These are phyloP conservation scores for Cajanus cajan DNA, from an alignment of 306 rosid genomes.

Conservation along the genomic window DNA sequence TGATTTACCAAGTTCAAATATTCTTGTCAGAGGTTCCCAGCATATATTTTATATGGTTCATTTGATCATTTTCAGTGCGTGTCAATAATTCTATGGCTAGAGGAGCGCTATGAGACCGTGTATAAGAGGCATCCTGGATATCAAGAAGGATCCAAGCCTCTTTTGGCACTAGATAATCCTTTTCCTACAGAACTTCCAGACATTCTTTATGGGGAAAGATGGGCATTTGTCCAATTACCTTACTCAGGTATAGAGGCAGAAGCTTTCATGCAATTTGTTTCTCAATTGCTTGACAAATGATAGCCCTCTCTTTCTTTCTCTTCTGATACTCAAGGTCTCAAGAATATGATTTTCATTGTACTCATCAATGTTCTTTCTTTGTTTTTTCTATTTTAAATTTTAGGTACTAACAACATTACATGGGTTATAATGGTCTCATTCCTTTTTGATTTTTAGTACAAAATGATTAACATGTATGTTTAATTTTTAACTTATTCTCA, in stretches of 20 bases:
- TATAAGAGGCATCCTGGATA: slow-evolving; percentile 91
- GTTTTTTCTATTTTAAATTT: neutral
- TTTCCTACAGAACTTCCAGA: slow-evolving; percentile 93
- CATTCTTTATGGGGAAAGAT: slow-evolving; percentile 80
- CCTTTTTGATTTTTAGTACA: neutral
- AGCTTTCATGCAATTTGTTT: slow-evolving; percentile 8
- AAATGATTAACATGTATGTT: neutral
- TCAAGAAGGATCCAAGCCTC: slow-evolving; percentile 79
- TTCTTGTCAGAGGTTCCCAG: neutral
- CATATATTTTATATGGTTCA: slow-evolving; percentile 16
- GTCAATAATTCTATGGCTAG: slow-evolving; percentile 82
- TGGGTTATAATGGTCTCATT: slow-evolving; percentile 5
- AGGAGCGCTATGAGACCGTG: slow-evolving; percentile 78
- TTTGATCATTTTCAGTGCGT: slow-evolving; percentile 62
- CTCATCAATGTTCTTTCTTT: slow-evolving; percentile 1
- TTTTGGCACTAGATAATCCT: slow-evolving; percentile 87
- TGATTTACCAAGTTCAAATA: neutral
- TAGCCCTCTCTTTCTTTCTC: neutral
- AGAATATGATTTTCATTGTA: neutral
- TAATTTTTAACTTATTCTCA: slow-evolving; percentile 11
- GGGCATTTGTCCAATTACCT: slow-evolving; percentile 98
- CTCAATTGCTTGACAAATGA: neutral
- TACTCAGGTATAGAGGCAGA: slow-evolving; percentile 61
- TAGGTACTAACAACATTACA: neutral
- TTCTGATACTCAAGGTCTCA: neutral